These are phyloP conservation scores for Pyricularia sp. DNA, from an alignment of 2,329 filamentous ascomycete genomes.

Conservation along the genomic window DNA sequence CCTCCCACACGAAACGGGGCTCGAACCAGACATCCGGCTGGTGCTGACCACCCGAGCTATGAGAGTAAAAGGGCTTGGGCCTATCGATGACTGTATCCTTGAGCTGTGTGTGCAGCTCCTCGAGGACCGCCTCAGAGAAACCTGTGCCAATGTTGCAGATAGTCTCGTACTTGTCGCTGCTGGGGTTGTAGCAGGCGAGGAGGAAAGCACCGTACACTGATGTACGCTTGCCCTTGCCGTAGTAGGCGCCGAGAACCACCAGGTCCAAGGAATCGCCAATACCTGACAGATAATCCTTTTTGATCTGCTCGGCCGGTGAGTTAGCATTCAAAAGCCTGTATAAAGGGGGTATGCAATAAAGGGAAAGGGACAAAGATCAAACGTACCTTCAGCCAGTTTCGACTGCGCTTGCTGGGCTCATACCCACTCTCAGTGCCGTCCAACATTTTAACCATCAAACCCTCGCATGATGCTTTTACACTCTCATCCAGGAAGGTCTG, in stretches of 20 bases:
- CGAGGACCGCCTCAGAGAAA: constrained; percentile 90
- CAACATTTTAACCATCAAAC: constrained; percentile 99
- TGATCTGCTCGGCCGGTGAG: constrained; percentile 51
- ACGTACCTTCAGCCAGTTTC: constrained; percentile 91
- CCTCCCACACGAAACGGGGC: constrained; percentile 90
- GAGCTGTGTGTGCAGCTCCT: constrained; percentile 71
- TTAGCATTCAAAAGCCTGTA: background rate
- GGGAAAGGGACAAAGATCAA: background rate
- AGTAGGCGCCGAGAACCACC: constrained; percentile 89
- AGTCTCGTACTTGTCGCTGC: constrained; percentile 77
- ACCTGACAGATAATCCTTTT: constrained; percentile 93
- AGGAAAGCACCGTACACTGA: constrained; percentile 94
- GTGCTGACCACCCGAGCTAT: constrained; percentile 76
- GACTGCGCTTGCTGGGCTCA: constrained; percentile 89
- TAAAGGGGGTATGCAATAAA: background rate
- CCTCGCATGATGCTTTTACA: constrained; percentile 92
- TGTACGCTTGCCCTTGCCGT: constrained; percentile 90
- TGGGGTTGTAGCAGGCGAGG: constrained; percentile 83
- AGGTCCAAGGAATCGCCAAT: constrained; percentile 94
- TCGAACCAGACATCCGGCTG: constrained; percentile 99
- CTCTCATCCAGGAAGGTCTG: constrained; percentile 88
- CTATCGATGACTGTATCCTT: constrained; percentile 74
- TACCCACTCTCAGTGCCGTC: constrained; percentile 90
- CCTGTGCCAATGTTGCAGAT: constrained; percentile 98
- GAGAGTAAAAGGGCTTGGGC: constrained; percentile 89